These are phyloP conservation scores for Trichoderma brevicompactum DNA, from an alignment of 2,329 filamentous ascomycete genomes.

Conservation along the genomic window DNA sequence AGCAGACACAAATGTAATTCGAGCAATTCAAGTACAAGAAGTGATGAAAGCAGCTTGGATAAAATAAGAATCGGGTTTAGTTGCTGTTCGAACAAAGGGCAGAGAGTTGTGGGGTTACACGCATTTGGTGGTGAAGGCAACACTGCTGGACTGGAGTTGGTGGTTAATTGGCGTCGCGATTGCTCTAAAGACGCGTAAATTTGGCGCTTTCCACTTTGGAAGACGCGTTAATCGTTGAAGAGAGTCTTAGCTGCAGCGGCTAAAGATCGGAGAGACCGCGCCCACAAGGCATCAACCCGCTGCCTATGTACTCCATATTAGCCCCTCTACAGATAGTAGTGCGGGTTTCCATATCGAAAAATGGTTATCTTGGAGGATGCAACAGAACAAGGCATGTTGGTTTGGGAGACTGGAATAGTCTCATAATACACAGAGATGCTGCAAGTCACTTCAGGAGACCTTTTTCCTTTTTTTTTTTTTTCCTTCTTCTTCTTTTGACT, in stretches of 20 bases:
- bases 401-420: too few relatives aligned
- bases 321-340: too few relatives aligned
- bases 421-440: too few relatives aligned
- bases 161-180: slow-evolving; percentile 14
- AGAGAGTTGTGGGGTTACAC: neutral
- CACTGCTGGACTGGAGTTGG: neutral
- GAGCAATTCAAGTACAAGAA: neutral
- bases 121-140: neutral
- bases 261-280: neutral
- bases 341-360: too few relatives aligned
- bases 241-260: slow-evolving; percentile 1
- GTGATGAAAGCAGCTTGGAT: neutral
- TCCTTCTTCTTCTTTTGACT: too few relatives aligned
- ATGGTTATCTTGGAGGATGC: too few relatives aligned
- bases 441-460: too few relatives aligned
- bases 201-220: slow-evolving; percentile 19
- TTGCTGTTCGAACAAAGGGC: neutral
- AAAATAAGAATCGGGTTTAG: neutral
- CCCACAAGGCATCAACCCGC: too few relatives aligned
- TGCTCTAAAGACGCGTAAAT: slow-evolving; percentile 21
- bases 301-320: too few relatives aligned
- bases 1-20: neutral
- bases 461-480: too few relatives aligned
- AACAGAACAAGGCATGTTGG: too few relatives aligned
- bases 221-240: slow-evolving; percentile 18